Percentiles rank a stretch among this genome's conserved stretches.
Evolutionary conservation across 495 filamentous ascomycete genomes (phyloP).

Genomic region (Neurospora sp.): DNA sequence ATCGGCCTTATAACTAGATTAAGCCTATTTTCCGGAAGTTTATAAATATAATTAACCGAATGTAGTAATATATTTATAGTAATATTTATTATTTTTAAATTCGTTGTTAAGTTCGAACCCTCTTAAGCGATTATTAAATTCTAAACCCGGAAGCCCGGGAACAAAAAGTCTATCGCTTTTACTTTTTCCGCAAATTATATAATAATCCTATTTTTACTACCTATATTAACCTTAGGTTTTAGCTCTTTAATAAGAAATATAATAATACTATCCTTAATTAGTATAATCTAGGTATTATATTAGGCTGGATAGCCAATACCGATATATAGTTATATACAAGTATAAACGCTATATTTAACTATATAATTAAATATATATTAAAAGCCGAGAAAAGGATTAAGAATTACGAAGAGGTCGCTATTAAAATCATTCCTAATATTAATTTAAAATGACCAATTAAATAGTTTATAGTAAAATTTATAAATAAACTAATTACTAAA

Average conservation of each 20-base stretch:
- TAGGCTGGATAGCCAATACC: background rate
- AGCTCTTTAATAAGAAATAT: background rate
- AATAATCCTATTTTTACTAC: too few relatives aligned
- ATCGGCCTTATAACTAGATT: too few relatives aligned
- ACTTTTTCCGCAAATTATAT: too few relatives aligned
- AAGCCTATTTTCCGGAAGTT: too few relatives aligned
- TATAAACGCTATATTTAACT: background rate
- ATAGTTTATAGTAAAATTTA: background rate
- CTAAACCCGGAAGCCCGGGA: too few relatives aligned
- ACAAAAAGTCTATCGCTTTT: too few relatives aligned
- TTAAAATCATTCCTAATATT: background rate
- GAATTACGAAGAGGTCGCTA: background rate
- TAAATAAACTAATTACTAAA: background rate
- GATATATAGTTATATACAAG: background rate
- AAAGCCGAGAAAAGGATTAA: background rate
- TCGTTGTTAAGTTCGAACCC: too few relatives aligned
- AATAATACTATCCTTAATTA: background rate
- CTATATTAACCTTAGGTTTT: background rate
- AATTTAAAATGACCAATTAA: background rate
- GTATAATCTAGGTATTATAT: background rate
- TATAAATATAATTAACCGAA: too few relatives aligned
- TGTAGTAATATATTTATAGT: too few relatives aligned
- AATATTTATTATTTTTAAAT: too few relatives aligned
- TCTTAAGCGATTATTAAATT: too few relatives aligned
- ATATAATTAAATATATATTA: background rate